These are phyloP conservation scores for Fusarium nematophilum DNA, from an alignment of 2,329 filamentous ascomycete species.

Conservation along the genomic window DNA sequence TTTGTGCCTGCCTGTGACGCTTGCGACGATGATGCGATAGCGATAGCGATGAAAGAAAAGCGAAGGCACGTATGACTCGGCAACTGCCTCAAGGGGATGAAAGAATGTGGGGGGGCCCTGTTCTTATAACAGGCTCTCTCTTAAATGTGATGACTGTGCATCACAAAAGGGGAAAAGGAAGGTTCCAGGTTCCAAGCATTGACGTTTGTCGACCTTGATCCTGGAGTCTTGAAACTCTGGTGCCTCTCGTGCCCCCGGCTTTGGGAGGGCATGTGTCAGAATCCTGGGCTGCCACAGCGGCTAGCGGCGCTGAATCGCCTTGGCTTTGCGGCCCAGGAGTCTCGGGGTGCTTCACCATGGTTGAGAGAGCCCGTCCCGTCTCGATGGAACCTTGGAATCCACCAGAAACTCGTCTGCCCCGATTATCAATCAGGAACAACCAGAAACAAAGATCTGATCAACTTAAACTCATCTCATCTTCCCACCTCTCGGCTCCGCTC, in stretches of 20 bases:
- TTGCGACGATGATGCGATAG: constrained; percentile 22
- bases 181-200: constrained; percentile 34
- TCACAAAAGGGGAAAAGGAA: constrained; percentile 29
- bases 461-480: not conserved
- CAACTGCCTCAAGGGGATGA: not conserved
- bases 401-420: constrained; percentile 22
- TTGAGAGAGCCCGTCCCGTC: no score
- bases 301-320: not conserved
- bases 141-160: constrained; percentile 6
- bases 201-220: constrained; percentile 9
- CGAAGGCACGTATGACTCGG: constrained; percentile 11
- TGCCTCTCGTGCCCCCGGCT: constrained; percentile 30
- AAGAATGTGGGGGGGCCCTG: not conserved
- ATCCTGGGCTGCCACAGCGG: constrained; percentile 12
- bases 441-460: not conserved
- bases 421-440: constrained; percentile 28
- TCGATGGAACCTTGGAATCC: constrained; percentile 22
- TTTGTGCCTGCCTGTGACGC: not conserved
- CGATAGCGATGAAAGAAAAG: constrained; percentile 15
- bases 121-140: constrained; percentile 3
- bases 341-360: no score
- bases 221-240: constrained; percentile 31
- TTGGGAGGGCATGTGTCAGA: constrained; percentile 24
- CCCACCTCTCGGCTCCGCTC: not conserved
- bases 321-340: constrained; percentile 17